A percentile compares a stretch with the other conserved stretches of the same genome.
These are phyloP conservation scores for Avena insularis DNA, from an alignment of 176 grass and related monocot genomes.

Conservation along the genomic window DNA sequence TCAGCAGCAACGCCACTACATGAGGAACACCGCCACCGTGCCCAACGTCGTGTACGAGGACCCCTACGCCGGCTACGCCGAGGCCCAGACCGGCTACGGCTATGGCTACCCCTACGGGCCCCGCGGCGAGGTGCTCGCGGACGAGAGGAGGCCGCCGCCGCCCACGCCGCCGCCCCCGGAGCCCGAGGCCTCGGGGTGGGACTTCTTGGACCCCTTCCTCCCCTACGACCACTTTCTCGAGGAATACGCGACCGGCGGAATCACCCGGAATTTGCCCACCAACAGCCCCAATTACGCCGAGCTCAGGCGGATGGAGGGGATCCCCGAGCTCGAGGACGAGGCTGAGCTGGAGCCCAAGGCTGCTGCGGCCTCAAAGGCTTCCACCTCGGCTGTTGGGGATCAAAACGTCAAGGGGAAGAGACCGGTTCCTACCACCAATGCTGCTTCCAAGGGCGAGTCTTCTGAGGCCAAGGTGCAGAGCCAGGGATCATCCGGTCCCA, in stretches of 20 bases:
- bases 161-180: slow-evolving; percentile 58
- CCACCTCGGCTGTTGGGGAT: slow-evolving; percentile 20
- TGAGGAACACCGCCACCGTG: slow-evolving; percentile 52
- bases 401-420: slow-evolving; percentile 43
- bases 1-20: slow-evolving; percentile 46
- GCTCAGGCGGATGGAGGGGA: slow-evolving; percentile 78
- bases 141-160: slow-evolving; percentile 24
- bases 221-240: slow-evolving; percentile 60
- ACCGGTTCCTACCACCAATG: slow-evolving; percentile 10
- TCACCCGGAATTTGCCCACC: slow-evolving; percentile 35
- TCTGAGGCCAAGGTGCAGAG: slow-evolving; percentile 29
- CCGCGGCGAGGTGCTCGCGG: slow-evolving; percentile 34
- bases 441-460: background rate
- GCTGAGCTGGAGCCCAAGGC: slow-evolving; percentile 38
- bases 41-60: slow-evolving; percentile 52
- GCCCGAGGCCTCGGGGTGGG: slow-evolving; percentile 52
- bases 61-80: slow-evolving; percentile 37
- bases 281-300: slow-evolving; percentile 63
- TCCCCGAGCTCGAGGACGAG: slow-evolving; percentile 94
- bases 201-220: slow-evolving; percentile 78
- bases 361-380: background rate
- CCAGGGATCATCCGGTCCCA: background rate
- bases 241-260: slow-evolving; percentile 20
- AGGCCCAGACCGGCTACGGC: slow-evolving; percentile 42
- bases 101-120: slow-evolving; percentile 50